Base-by-base conservation (phyloP, 1,284 basidiomycete genomes). In the Fomitiporia mediterranea region DNA sequence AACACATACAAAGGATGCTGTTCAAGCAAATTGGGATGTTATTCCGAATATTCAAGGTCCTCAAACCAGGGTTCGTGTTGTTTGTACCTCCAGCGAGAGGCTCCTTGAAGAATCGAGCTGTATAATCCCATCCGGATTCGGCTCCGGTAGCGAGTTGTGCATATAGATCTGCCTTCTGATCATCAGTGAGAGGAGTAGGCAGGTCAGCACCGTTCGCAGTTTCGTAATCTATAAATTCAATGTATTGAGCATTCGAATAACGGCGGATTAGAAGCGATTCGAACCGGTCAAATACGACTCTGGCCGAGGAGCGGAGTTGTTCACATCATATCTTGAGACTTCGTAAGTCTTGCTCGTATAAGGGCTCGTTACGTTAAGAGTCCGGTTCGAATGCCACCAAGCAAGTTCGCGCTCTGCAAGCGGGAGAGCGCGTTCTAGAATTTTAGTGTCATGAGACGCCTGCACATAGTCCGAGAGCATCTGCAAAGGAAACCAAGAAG, bases 61-160 rank as follows among this genome's bases (percentile, higher is more conserved):
- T 78, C 51, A 95, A 73, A 5, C 83, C 82, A 2, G 80, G 76
- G 51, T 73, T 75, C 1, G 70, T 69, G 51, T 73, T 66, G 53
- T 69, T 69, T 17, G 63, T 64, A 13, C 68, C 70, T 13, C 73
- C 68, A 4, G 56, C 75, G 62, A 76, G 69, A 39, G 75, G 80
- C 46, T 76, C 63, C 39, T 72, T 71, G 53, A 79, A 69, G 71
- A 76, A 82, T 34, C 85, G 74, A 1, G 73, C 70, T 7, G 70
- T 72, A 53, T 74, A 81, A 60, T 80, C 79, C 79, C 79, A 81
- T 3, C 74, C 93, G 9, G 80, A 82, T 74, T 97, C 94, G 1
- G 93, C 94, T 42, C 91, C 94, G 50, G 79, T 80, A 0, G 94
- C 94, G 19, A 98, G 79, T 67, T 96, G 88, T n/a, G 89, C 80